phyloP scores from a whole-genome alignment of 331 rosid species.

The Malus hybrid region DNA sequence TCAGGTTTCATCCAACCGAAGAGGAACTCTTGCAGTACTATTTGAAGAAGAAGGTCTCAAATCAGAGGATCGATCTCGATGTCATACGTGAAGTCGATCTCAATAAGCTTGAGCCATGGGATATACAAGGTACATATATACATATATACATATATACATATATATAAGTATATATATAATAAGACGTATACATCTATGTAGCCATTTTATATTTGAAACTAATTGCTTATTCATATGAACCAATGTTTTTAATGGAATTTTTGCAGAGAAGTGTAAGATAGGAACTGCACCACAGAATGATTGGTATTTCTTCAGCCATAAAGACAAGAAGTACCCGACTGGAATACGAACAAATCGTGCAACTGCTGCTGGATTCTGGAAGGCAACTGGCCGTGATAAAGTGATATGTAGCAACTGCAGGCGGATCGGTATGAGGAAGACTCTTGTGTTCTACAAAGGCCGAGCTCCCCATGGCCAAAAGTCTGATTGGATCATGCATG shows the following conservation, averaged over 20 bases:
- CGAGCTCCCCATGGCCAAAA: slow-evolving; percentile 88
- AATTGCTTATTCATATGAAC: background rate
- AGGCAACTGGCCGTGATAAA: slow-evolving; percentile 84
- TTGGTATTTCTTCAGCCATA: slow-evolving; percentile 88
- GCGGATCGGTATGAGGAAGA: slow-evolving; percentile 83
- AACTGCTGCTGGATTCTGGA: slow-evolving; percentile 83
- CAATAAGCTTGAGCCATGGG: slow-evolving; percentile 92
- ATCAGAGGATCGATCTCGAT: slow-evolving; percentile 69
- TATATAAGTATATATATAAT: too few species aligned
- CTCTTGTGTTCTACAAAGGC: slow-evolving; percentile 79
- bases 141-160: background rate
- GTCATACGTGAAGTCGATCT: slow-evolving; percentile 87
- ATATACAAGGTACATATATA: slow-evolving; percentile 51
- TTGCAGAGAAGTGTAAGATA: slow-evolving; percentile 62
- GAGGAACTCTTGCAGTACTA: slow-evolving; percentile 84
- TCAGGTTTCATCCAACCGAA: slow-evolving; percentile 80
- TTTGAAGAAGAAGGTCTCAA: slow-evolving; percentile 72
- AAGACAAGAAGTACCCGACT: slow-evolving; percentile 83
- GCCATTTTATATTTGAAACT: background rate
- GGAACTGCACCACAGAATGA: slow-evolving; percentile 88
- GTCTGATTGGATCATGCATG: slow-evolving; percentile 91
- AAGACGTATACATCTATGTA: too few species aligned
- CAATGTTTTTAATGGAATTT: background rate
- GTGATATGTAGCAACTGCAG: slow-evolving; percentile 52
- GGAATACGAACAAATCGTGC: slow-evolving; percentile 81